phyloP scores from a whole-genome alignment of 2,329 filamentous ascomycete genomes.

The Phaeosphaeria sp. region DNA sequence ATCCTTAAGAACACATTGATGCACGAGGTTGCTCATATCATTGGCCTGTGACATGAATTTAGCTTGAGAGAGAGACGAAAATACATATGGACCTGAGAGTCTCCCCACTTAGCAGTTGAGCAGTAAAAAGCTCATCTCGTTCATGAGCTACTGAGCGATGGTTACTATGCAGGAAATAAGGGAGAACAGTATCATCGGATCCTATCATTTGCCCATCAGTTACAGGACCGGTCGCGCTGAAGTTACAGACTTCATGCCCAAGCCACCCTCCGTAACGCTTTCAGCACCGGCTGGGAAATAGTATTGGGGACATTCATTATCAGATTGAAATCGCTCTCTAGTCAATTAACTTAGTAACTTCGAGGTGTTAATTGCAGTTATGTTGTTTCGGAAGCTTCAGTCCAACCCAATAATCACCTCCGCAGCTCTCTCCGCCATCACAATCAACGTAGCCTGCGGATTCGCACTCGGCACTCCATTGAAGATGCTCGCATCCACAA shows the following conservation, averaged over 20 bases:
- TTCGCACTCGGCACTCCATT: constrained; percentile 19
- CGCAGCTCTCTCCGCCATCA: constrained; percentile 16
- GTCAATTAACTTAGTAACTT: too few relatives aligned
- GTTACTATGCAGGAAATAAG: not conserved
- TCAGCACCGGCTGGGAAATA: too few relatives aligned
- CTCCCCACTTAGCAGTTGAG: not conserved
- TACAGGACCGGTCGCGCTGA: not conserved
- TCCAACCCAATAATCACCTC: constrained; percentile 13
- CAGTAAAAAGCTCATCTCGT: not conserved
- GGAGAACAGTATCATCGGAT: not conserved
- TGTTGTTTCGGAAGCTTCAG: not conserved
- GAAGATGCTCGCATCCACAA: constrained; percentile 44
- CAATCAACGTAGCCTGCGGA: constrained; percentile 16
- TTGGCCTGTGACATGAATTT: not conserved
- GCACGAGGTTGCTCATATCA: not conserved
- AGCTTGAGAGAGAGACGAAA: not conserved
- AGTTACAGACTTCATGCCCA: not conserved
- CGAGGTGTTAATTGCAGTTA: too few relatives aligned
- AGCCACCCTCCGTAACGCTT: too few relatives aligned
- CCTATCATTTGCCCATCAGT: not conserved
- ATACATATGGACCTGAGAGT: not conserved
- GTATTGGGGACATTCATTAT: too few relatives aligned
- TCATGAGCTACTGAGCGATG: not conserved
- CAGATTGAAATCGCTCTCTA: too few relatives aligned
- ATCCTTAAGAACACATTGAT: not conserved